A percentile compares a stretch with the other conserved stretches of the same genome.
phyloP scores from a whole-genome alignment of 331 rosid genomes.

The Erythrophleum ivorense region DNA sequence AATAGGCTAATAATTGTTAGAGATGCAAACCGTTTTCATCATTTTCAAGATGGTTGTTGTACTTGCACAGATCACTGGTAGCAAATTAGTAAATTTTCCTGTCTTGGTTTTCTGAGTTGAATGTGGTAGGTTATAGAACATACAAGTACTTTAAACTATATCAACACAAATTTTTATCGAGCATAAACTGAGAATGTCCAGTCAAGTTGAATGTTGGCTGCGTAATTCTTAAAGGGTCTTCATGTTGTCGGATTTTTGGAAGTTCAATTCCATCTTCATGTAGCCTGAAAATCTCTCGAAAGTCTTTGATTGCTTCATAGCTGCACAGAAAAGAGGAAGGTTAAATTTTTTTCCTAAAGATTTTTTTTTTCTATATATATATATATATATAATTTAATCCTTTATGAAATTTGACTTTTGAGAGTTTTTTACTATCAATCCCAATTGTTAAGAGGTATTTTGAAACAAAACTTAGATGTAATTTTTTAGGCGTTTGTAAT shows the following conservation, averaged over 20 bases:
- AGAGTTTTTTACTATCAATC: too few species aligned
- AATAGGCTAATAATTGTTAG: neutral
- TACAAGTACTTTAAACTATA: neutral
- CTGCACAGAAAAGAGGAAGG: too few species aligned
- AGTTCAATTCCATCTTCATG: too few species aligned
- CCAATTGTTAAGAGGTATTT: too few species aligned
- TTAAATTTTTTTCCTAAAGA: too few species aligned
- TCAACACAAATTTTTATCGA: neutral
- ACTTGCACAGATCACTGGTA: conserved; percentile 9
- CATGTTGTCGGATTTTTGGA: too few species aligned
- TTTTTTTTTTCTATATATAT: too few species aligned
- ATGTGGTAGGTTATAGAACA: neutral
- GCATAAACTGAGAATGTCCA: neutral
- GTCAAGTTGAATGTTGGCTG: neutral
- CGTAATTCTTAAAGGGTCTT: neutral
- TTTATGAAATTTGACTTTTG: too few species aligned
- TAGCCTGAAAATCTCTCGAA: neutral
- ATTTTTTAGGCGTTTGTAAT: too few species aligned
- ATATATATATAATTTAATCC: too few species aligned
- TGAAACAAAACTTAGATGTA: too few species aligned
- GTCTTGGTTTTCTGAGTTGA: neutral
- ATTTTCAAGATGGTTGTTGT: neutral
- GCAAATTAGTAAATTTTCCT: conserved; percentile 2
- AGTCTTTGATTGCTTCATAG: too few species aligned
- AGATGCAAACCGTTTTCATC: conserved; percentile 4